These are phyloP conservation scores for Botrytis porri DNA, from an alignment of 2,329 filamentous ascomycete genomes.

Conservation along the genomic window DNA sequence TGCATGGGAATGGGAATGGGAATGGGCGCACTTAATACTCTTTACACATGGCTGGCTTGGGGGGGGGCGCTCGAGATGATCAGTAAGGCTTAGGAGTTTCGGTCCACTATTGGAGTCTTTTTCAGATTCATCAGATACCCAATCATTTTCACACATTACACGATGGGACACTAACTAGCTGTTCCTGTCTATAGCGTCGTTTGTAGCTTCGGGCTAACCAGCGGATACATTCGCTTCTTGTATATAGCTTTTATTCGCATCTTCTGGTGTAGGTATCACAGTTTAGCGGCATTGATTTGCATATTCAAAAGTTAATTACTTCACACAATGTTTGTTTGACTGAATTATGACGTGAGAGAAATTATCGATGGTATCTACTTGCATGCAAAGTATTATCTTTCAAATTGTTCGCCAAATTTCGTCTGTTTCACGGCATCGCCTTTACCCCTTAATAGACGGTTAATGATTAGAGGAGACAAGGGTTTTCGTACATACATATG, in stretches of 20 bases:
- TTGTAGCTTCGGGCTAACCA: not conserved
- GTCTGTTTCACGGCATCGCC: not conserved
- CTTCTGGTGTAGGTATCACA: not conserved
- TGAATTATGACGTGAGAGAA: not conserved
- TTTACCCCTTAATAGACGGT: not conserved
- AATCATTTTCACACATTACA: not conserved
- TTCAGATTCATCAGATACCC: conserved; percentile 11
- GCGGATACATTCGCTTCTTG: not conserved
- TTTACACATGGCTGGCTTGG: not conserved
- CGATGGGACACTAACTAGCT: not conserved
- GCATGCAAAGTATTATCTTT: not conserved
- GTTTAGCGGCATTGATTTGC: not conserved
- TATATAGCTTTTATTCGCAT: not conserved
- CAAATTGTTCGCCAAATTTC: not conserved
- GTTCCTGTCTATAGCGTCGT: not conserved
- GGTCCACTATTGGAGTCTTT: not conserved
- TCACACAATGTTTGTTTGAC: not conserved
- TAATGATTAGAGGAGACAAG: not conserved
- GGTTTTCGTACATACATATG: not conserved
- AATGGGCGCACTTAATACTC: not conserved
- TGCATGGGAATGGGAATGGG: not conserved
- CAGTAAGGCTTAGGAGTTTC: conserved; percentile 7
- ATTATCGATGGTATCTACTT: not conserved
- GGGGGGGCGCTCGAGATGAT: not conserved
- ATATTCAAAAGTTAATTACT: not conserved